Percentiles rank a stretch among this genome's conserved stretches.
phyloP scores from a whole-genome alignment of 768 basidiomycete species.

The Hydnum rufescens region DNA sequence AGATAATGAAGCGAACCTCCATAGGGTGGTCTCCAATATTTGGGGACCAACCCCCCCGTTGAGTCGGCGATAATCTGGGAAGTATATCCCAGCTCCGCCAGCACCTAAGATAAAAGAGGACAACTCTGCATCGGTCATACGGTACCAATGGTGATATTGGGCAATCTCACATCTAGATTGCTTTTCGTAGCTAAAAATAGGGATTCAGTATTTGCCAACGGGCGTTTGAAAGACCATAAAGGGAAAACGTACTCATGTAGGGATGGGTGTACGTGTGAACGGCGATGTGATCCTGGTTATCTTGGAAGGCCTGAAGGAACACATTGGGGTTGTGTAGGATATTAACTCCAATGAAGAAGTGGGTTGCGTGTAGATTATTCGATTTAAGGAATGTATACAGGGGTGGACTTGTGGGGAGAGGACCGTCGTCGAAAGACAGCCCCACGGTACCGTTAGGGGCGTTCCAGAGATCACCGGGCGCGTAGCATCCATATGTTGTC shows the following conservation, averaged over 20 bases:
- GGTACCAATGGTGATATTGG: no score
- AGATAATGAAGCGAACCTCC: slow-evolving; percentile 23
- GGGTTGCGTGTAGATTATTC: slow-evolving; percentile 56
- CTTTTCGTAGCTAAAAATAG: neutral
- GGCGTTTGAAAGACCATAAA: slow-evolving; percentile 9
- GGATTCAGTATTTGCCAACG: neutral
- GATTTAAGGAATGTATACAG: slow-evolving; percentile 47
- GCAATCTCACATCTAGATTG: neutral
- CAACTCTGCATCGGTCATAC: no score
- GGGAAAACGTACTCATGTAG: slow-evolving; percentile 46
- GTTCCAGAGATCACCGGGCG: slow-evolving; percentile 49
- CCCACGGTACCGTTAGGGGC: slow-evolving; percentile 49
- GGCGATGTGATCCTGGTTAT: slow-evolving; percentile 20
- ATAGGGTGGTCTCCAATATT: slow-evolving; percentile 72
- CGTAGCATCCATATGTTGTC: slow-evolving; percentile 45
- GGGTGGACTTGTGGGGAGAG: slow-evolving; percentile 23
- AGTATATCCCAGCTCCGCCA: slow-evolving; percentile 70
- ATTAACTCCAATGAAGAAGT: slow-evolving; percentile 78
- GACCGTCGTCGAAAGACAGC: slow-evolving; percentile 57
- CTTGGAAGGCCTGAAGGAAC: slow-evolving; percentile 32
- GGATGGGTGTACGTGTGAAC: slow-evolving; percentile 55
- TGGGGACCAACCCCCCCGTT: slow-evolving; percentile 52
- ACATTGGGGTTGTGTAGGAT: slow-evolving; percentile 36
- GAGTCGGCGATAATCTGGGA: slow-evolving; percentile 53
- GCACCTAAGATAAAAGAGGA: no score